These are phyloP conservation scores for Nicotiana knightiana DNA, from an alignment of 257 asterid genomes.

Conservation along the genomic window DNA sequence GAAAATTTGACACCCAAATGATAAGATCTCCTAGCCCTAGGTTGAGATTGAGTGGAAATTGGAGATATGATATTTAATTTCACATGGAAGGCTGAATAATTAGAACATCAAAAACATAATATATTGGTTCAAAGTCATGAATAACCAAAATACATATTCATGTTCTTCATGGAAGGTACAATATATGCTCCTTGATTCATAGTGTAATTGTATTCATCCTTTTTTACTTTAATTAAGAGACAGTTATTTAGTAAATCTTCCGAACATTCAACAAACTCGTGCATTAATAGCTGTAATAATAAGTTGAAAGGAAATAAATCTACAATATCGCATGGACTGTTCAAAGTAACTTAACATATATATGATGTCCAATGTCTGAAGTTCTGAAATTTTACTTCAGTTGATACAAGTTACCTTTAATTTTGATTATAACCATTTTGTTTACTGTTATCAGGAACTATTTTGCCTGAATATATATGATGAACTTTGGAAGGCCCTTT, in stretches of 20 bases:
- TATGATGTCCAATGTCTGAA: neutral
- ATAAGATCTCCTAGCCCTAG: no score
- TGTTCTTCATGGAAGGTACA: constrained; percentile 96
- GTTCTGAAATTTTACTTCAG: neutral
- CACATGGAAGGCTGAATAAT: no score
- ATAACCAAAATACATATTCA: constrained; percentile 24
- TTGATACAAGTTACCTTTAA: neutral
- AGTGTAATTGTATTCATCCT: neutral
- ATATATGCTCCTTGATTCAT: constrained; percentile 4
- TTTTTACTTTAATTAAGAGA: neutral
- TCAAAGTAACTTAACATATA: neutral
- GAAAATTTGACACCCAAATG: no score
- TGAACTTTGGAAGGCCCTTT: no score
- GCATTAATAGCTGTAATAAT: neutral
- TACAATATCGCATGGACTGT: neutral
- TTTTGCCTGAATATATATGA: no score
- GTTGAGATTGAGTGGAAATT: no score
- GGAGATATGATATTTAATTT: no score
- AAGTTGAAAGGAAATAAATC: neutral
- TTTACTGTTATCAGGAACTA: no score
- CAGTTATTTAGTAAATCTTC: neutral
- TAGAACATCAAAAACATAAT: no score
- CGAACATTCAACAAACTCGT: neutral
- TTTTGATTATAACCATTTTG: constrained; percentile 14
- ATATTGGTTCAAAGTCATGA: no score